These are phyloP conservation scores for Nitzschia putrida DNA, from an alignment of 108 stramenopile genomes.

Conservation along the genomic window DNA sequence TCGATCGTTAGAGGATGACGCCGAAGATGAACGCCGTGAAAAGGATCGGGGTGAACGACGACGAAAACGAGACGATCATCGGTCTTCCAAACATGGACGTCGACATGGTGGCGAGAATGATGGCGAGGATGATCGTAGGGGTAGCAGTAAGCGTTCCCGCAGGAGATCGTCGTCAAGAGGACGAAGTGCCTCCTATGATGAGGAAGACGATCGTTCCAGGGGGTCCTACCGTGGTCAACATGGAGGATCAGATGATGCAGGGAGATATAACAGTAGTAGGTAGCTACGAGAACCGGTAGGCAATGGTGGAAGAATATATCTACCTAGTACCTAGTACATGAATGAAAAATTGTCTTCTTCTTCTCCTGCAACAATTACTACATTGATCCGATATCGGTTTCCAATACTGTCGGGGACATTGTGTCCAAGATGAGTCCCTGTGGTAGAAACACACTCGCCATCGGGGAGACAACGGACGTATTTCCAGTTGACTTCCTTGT, in stretches of 20 bases:
- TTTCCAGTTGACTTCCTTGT: constrained; percentile 89
- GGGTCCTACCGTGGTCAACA: too few relatives aligned
- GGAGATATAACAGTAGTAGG: too few relatives aligned
- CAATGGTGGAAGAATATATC: too few relatives aligned
- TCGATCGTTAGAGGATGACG: constrained; percentile 75
- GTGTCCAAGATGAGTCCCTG: constrained; percentile 85
- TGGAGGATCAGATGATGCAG: too few relatives aligned
- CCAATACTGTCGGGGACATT: constrained; percentile 78
- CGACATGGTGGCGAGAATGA: constrained; percentile 3
- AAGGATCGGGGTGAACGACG: constrained; percentile 26
- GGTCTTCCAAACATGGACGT: constrained; percentile 8
- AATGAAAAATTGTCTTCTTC: constrained; percentile 43
- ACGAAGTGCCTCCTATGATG: too few relatives aligned
- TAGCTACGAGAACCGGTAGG: too few relatives aligned
- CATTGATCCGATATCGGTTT: constrained; percentile 91
- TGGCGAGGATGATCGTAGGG: neutral
- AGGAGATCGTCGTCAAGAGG: too few relatives aligned
- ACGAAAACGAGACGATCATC: constrained; percentile 28
- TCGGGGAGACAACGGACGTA: constrained; percentile 75
- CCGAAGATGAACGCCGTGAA: constrained; percentile 54
- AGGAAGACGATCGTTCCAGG: too few relatives aligned
- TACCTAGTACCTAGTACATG: too few relatives aligned
- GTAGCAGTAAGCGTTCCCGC: too few relatives aligned
- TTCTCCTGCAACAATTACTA: constrained; percentile 82
- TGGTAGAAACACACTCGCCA: constrained; percentile 82